These are phyloP conservation scores for Termitomyces sp. DNA, from an alignment of 768 basidiomycete species.

Conservation along the genomic window DNA sequence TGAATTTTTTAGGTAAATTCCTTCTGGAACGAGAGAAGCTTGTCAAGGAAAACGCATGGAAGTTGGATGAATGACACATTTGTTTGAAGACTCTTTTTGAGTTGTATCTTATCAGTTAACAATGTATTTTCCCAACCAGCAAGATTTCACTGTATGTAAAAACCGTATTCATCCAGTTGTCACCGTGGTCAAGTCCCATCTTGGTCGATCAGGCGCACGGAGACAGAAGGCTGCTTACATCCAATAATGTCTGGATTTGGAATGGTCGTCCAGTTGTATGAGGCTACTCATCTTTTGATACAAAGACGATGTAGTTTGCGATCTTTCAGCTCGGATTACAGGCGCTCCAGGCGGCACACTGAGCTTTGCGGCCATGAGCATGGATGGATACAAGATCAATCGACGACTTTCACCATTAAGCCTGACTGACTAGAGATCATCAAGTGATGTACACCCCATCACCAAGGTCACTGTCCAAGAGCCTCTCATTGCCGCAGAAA, in stretches of 20 bases:
- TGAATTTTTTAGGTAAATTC: slow-evolving; percentile 57
- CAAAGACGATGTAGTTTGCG: background rate
- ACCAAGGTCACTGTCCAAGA: slow-evolving; percentile 19
- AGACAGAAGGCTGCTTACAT: background rate
- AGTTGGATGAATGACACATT: slow-evolving; percentile 38
- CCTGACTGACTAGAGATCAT: background rate
- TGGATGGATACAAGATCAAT: background rate
- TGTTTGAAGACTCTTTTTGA: no score
- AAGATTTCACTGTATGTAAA: background rate
- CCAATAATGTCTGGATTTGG: background rate
- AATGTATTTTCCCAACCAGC: background rate
- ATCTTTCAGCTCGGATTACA: background rate
- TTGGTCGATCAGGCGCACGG: background rate
- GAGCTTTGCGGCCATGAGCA: background rate
- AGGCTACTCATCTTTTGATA: background rate
- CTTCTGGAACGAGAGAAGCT: slow-evolving; percentile 75
- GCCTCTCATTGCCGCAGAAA: slow-evolving; percentile 56
- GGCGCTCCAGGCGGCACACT: background rate
- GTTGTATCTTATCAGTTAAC: background rate
- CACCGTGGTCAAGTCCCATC: background rate
- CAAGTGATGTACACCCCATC: slow-evolving; percentile 26
- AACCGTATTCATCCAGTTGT: background rate
- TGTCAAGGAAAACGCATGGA: slow-evolving; percentile 81
- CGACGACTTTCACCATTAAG: background rate
- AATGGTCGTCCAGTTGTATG: background rate